Conservation (phyloP, 2,329 filamentous ascomycete genomes). For the Trichoderma sp. region DNA sequence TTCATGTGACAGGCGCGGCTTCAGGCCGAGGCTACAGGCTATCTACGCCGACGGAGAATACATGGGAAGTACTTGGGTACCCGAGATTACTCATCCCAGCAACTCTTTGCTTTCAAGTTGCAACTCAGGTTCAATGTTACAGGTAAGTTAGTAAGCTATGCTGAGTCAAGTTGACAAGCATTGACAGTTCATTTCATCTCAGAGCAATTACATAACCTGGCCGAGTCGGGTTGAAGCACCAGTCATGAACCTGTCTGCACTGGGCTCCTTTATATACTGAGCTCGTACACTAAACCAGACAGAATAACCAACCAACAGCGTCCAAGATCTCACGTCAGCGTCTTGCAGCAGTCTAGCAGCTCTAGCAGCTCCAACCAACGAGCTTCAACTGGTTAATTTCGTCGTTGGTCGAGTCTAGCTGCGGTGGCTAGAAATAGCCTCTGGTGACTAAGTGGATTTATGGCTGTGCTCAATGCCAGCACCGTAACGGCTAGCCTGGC, state of each 20-base stretch:
- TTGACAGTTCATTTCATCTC: neutral
- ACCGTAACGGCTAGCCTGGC: neutral
- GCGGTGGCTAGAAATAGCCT: neutral
- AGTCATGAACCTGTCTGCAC: neutral
- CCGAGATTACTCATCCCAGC: neutral
- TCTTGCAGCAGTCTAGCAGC: neutral
- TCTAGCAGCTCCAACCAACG: neutral
- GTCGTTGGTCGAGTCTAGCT: neutral
- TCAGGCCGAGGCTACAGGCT: neutral
- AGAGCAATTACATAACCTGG: neutral
- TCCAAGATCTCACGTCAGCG: constrained; percentile 6
- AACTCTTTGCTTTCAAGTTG: neutral
- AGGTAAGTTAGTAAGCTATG: neutral
- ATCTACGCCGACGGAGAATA: neutral
- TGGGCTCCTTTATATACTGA: neutral
- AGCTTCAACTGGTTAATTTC: neutral
- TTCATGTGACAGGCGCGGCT: neutral
- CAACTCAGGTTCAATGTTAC: neutral
- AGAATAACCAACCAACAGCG: neutral
- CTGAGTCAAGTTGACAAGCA: neutral
- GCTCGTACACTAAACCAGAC: neutral
- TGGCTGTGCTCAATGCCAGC: neutral
- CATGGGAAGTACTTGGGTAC: neutral
- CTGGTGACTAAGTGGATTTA: neutral
- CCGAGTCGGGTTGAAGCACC: neutral